Evolutionary conservation across 1,139 yeast species (phyloP).

Genomic region (Geotrichum cucujoidarum): DNA sequence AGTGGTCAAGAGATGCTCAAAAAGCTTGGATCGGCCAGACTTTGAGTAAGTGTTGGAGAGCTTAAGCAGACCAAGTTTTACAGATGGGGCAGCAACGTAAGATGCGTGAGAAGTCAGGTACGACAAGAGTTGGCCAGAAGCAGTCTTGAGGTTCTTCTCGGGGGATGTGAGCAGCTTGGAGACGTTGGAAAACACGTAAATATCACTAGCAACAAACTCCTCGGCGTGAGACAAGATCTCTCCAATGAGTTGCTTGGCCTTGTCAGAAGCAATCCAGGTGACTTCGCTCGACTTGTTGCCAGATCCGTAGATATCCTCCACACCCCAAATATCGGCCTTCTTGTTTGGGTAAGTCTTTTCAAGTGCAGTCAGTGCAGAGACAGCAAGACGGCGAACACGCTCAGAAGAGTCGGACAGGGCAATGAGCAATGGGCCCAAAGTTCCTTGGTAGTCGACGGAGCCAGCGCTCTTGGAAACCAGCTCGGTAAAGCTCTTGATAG

Average conservation of each 20-base stretch:
- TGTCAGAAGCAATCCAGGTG: slow-evolving; percentile 55
- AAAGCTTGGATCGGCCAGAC: slow-evolving; percentile 25
- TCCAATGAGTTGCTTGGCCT: slow-evolving; percentile 48
- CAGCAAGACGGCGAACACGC: slow-evolving; percentile 42
- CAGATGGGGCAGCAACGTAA: slow-evolving; percentile 42
- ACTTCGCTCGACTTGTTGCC: slow-evolving; percentile 46
- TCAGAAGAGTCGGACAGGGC: slow-evolving; percentile 33
- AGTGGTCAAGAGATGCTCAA: slow-evolving; percentile 34
- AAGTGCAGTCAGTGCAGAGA: slow-evolving; percentile 36
- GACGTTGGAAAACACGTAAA: slow-evolving; percentile 40
- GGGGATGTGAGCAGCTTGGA: slow-evolving; percentile 25
- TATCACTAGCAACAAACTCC: slow-evolving; percentile 45
- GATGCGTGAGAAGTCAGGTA: slow-evolving; percentile 50
- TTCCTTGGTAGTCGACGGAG: slow-evolving; percentile 34
- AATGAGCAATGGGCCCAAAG: slow-evolving; percentile 33
- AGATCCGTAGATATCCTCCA: slow-evolving; percentile 45
- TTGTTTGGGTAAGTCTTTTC: slow-evolving; percentile 39
- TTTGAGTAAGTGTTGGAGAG: slow-evolving; percentile 40
- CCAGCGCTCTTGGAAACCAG: slow-evolving; percentile 20
- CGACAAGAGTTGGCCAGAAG: slow-evolving; percentile 35
- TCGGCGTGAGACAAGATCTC: slow-evolving; percentile 39
- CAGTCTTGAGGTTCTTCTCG: slow-evolving; percentile 14
- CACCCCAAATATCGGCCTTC: slow-evolving; percentile 39
- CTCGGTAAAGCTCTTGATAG: slow-evolving; percentile 28
- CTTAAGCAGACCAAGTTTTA: slow-evolving; percentile 43